Base-by-base conservation (phyloP, 345 rosid genomes). In the Capsella bursapastoris region DNA sequence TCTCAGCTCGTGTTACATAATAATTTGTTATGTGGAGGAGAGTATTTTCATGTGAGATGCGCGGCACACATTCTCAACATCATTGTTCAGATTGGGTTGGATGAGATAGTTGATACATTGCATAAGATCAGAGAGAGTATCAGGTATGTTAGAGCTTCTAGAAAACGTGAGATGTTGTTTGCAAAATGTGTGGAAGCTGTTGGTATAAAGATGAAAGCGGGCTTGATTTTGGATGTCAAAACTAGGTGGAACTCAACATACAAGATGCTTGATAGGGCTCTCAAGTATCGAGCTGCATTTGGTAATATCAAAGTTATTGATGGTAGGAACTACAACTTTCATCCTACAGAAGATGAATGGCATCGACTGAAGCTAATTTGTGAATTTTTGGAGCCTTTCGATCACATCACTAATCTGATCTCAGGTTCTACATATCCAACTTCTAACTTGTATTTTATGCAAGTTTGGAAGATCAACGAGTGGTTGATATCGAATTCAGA, bases 371-470 rank as follows among this genome's bases (percentile, higher is more conserved):
- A 34, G 4, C 11, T 11, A 29, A 6, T 49, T 0, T 35, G 44
- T 47, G 31, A 3, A 4, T 50, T 66, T 15, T 66, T 22, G 18
- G 7, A 49, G 7, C 47, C 71, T 6, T 66, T 66, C 35, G 35
- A 35, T 52, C 60, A 51, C 8, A 66, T 66, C 18, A 66, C 27
- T 32, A 0, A 11, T 1, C 4, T 51, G 4, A 66, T 66, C 2
- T 38, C 60, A 34, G 49, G 35, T 66, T 66, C 48, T 0, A 51
- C 22, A 7, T 52, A 67, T 40, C 61, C 15, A 8, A 66, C 71
- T 34, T 66, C 60, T 10, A 66, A 66, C 1, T 11, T 66, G 27
- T 51, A 66, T 22, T 67, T 50, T 7, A 14, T 7, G 25, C 37
- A 37, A 4, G 60, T 66, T 25, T 51, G 48, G 35, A 22, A 11